Conservation (phyloP, 352 stramenopile species). For the Phytophthora kernoviae region DNA sequence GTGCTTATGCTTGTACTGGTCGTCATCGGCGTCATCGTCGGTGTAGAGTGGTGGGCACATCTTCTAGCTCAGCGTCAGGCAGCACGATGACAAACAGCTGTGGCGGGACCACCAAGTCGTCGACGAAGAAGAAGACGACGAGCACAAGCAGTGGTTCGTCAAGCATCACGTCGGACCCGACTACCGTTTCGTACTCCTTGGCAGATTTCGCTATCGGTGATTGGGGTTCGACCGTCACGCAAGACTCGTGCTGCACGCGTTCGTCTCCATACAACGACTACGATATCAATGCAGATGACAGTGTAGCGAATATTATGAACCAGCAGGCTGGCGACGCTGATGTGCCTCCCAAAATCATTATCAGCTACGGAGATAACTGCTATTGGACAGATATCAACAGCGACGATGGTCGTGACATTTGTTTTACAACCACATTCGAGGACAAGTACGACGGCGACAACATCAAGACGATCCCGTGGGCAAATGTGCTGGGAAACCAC, state of each 20-base stretch:
- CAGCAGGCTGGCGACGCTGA: constrained; percentile 43
- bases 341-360: constrained; percentile 55
- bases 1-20: too few species aligned
- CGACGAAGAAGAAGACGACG: constrained; percentile 22
- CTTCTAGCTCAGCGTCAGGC: constrained; percentile 18
- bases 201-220: constrained; percentile 73
- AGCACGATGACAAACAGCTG: constrained; percentile 19
- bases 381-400: constrained; percentile 72
- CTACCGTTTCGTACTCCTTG: constrained; percentile 46
- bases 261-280: constrained; percentile 61
- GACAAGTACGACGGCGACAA: constrained; percentile 54
- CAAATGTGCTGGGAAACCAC: constrained; percentile 75
- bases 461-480: constrained; percentile 53
- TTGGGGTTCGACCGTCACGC: constrained; percentile 55
- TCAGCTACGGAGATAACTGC: constrained; percentile 76
- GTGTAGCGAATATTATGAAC: constrained; percentile 68
- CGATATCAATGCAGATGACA: constrained; percentile 68
- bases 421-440: constrained; percentile 67
- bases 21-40: too few species aligned
- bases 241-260: constrained; percentile 56
- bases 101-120: constrained; percentile 25
- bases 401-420: constrained; percentile 41
- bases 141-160: too few species aligned
- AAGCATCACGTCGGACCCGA: constrained; percentile 41
- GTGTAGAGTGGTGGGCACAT: too few species aligned